Conservation (phyloP, 2,329 filamentous ascomycete genomes). For the Dactylellina leptospora region DNA sequence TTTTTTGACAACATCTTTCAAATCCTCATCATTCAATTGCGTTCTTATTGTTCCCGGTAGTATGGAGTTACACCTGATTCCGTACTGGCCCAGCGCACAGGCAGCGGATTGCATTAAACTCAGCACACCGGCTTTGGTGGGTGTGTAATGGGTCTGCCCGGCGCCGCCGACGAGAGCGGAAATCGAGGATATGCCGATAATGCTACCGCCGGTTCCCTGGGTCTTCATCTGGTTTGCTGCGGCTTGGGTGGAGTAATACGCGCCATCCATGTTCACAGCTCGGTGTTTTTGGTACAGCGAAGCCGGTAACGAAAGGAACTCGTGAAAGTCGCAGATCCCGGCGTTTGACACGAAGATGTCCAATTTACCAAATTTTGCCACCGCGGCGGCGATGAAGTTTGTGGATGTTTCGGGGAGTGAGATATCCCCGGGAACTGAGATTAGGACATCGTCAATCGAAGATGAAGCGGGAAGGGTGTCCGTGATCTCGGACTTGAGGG, state of each 20-base stretch:
- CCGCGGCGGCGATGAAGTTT: slow-evolving; percentile 72
- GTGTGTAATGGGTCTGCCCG: slow-evolving; percentile 83
- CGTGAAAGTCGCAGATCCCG: slow-evolving; percentile 85
- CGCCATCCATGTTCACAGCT: slow-evolving; percentile 81
- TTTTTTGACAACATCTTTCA: slow-evolving; percentile 76
- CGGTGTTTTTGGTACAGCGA: slow-evolving; percentile 77
- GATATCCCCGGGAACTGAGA: slow-evolving; percentile 79
- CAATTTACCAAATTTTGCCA: slow-evolving; percentile 67
- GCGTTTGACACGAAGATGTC: slow-evolving; percentile 69
- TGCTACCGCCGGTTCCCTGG: slow-evolving; percentile 74
- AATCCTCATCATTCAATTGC: slow-evolving; percentile 82
- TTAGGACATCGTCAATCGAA: slow-evolving; percentile 64
- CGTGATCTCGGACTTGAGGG: slow-evolving; percentile 65
- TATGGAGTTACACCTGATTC: slow-evolving; percentile 83
- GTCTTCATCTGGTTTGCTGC: slow-evolving; percentile 82
- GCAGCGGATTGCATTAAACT: slow-evolving; percentile 85
- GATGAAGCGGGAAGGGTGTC: slow-evolving; percentile 64
- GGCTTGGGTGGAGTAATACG: slow-evolving; percentile 87
- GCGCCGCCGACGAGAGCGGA: slow-evolving; percentile 80
- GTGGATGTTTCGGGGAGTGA: slow-evolving; percentile 75
- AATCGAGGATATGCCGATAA: slow-evolving; percentile 79
- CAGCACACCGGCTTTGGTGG: slow-evolving; percentile 83
- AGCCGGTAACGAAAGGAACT: slow-evolving; percentile 78
- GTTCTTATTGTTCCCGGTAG: slow-evolving; percentile 84
- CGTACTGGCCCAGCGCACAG: slow-evolving; percentile 77